A percentile compares a stretch with the other conserved stretches of the same genome.
phyloP scores from a whole-genome alignment of 1,139 yeast species.

The Suhomyces kunorum region DNA sequence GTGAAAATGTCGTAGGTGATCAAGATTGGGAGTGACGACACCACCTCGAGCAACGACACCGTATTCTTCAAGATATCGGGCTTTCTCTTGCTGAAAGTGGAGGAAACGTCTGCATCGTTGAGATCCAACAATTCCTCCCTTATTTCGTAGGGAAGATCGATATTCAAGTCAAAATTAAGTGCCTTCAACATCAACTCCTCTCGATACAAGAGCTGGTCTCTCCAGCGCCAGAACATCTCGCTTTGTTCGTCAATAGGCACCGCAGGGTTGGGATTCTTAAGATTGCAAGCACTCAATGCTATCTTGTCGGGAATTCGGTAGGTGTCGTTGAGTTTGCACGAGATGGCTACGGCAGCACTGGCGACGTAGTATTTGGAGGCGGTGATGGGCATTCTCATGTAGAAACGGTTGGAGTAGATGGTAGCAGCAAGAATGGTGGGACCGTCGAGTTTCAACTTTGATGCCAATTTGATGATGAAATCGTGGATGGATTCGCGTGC shows the following conservation, averaged over 20 bases:
- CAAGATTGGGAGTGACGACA: conserved; percentile 44
- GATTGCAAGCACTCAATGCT: conserved; percentile 40
- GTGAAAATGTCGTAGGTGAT: conserved; percentile 38
- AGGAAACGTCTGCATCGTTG: conserved; percentile 4
- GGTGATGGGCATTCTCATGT: conserved; percentile 46
- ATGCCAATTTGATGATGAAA: conserved; percentile 41
- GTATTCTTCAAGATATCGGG: conserved; percentile 38
- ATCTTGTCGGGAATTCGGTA: conserved; percentile 48
- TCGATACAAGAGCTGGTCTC: conserved; percentile 47
- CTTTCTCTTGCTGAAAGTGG: conserved; percentile 26
- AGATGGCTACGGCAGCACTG: conserved; percentile 46
- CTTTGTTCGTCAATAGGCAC: conserved; percentile 42
- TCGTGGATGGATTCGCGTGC: conserved; percentile 44
- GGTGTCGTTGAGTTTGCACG: conserved; percentile 46
- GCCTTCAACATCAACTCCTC: conserved; percentile 45
- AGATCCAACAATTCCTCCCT: conserved; percentile 26
- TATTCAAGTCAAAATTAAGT: conserved; percentile 43
- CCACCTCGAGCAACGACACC: conserved; percentile 39
- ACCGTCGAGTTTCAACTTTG: conserved; percentile 44
- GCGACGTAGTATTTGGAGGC: conserved; percentile 50
- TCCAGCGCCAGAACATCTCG: conserved; percentile 48
- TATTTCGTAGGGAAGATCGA: conserved; percentile 42
- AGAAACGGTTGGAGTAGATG: conserved; percentile 42
- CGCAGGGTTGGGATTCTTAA: conserved; percentile 34
- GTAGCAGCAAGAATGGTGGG: conserved; percentile 48